Evolutionary conservation across 371 early-diverging fungal genomes (phyloP), one percentile per base, ranked within the genome.

Genomic region (Lichtheimia ramosa): DNA sequence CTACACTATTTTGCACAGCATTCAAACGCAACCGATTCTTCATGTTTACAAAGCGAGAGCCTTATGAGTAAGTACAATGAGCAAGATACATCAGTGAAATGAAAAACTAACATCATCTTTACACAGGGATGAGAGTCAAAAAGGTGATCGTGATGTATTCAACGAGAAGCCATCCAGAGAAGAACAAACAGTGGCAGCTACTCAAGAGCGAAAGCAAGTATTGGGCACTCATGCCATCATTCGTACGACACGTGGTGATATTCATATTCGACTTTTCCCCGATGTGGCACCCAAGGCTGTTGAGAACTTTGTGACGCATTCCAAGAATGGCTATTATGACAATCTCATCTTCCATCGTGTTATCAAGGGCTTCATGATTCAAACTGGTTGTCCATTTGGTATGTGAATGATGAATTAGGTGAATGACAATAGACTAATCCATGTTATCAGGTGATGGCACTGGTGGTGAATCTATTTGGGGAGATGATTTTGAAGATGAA

Each of bases 121-220:
- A 60, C 61, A 34, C 5, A 84, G 84, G 20, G 75, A 75, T 25
- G 82, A 82, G 21, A 71, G 68, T 6, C 77, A 83, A 56, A 87
- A 86, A 56, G 82, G 79, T 18, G 89, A 89, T 51, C 89, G 98
- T 56, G 98, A 98, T 83, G 86, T 96, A 23, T 96, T 96, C 67
- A 98, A 98, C 75, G 98, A 98, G 64, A 96, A 96, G 63, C 97
- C 97, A 0, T 89, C 96, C 2, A 84, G 93, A 40, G 97, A 97
- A 70, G 98, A 97, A 70, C 95, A 93, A 60, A 93, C 94, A 0
- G 90, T 97, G 40, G 96, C 96, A 2, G 70, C 82, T 49, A 63
- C 83, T 18, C 74, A 85, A 79, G 74, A 86, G 59, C 73, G 84
- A 10, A 82, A 82, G 56, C 81, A 83, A 34, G 70, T 84, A 4